A percentile compares a stretch with the other conserved stretches of the same genome.
Evolutionary conservation across 176 grass and related monocot genomes (phyloP).

Genomic region (Microstegium vimineum): DNA sequence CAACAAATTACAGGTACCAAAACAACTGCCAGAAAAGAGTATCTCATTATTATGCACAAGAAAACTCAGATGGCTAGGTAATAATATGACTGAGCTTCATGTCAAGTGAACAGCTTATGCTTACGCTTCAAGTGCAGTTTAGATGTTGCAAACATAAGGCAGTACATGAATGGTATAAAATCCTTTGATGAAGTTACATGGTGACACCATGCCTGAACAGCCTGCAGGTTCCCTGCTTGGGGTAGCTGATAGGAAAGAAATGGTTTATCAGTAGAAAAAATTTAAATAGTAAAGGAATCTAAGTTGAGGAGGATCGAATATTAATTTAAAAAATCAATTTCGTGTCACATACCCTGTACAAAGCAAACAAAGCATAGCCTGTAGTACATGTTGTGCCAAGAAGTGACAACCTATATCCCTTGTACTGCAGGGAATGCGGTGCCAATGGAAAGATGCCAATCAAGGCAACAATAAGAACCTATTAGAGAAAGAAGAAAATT

Average conservation of each 20-base stretch:
- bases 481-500: constrained; percentile 14
- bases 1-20: constrained; percentile 88
- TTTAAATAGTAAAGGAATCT: constrained; percentile 3
- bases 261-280: constrained; percentile 7
- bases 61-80: constrained; percentile 3
- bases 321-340: constrained; percentile 14
- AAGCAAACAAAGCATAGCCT: constrained; percentile 64
- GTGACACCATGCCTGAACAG: constrained; percentile 65
- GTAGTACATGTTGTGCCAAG: constrained; percentile 79
- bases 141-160: constrained; percentile 79
- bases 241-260: constrained; percentile 57
- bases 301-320: not conserved
- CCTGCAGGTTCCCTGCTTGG: constrained; percentile 61
- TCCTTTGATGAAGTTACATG: constrained; percentile 76
- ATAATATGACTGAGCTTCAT: constrained; percentile 10
- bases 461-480: constrained; percentile 82
- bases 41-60: constrained; percentile 16
- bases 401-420: constrained; percentile 80
- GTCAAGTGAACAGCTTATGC: constrained; percentile 31
- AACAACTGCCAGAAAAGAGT: constrained; percentile 65
- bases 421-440: constrained; percentile 60
- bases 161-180: constrained; percentile 89
- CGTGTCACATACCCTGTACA: constrained; percentile 59
- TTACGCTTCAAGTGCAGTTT: constrained; percentile 93
- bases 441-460: constrained; percentile 80